phyloP scores from a whole-genome alignment of 495 filamentous ascomycete genomes.

The Xylaria telfairii region DNA sequence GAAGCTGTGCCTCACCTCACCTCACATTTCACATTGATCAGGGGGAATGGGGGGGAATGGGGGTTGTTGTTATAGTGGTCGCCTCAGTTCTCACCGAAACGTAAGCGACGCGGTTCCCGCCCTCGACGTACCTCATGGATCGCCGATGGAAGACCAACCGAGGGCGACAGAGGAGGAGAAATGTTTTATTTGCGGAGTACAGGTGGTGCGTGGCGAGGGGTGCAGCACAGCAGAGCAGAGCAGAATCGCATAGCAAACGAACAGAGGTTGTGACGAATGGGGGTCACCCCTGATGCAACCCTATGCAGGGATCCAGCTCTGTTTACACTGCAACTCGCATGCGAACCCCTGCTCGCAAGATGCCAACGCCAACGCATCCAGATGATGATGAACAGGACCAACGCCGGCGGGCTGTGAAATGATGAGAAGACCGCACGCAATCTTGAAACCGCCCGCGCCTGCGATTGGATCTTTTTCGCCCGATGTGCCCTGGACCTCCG shows the following conservation, averaged over 20 bases:
- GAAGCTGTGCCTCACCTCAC: background rate
- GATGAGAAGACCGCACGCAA: background rate
- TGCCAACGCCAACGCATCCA: constrained; percentile 23
- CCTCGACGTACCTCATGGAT: background rate
- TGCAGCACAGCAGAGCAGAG: background rate
- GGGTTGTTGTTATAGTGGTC: background rate
- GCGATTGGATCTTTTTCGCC: constrained; percentile 3
- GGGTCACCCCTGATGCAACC: constrained; percentile 2
- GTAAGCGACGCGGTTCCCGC: background rate
- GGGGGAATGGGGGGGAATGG: background rate
- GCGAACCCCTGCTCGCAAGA: constrained; percentile 25
- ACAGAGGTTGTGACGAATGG: constrained; percentile 13
- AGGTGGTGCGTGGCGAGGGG: background rate
- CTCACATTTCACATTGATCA: too few species aligned
- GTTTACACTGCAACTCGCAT: constrained; percentile 20
- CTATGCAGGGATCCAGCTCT: constrained; percentile 21
- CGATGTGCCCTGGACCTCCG: constrained; percentile 6
- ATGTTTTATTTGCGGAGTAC: constrained; percentile 6
- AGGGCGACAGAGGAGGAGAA: background rate
- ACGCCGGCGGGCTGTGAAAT: background rate
- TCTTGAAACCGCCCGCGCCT: constrained; percentile 3
- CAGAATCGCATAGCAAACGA: background rate
- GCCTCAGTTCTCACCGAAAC: background rate
- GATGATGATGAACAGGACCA: constrained; percentile 17
- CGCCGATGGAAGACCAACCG: background rate